Percentiles rank a stretch among this genome's conserved stretches.
Evolutionary conservation across 805 yeast genomes (phyloP).

Genomic region (Ascoidea tarda): DNA sequence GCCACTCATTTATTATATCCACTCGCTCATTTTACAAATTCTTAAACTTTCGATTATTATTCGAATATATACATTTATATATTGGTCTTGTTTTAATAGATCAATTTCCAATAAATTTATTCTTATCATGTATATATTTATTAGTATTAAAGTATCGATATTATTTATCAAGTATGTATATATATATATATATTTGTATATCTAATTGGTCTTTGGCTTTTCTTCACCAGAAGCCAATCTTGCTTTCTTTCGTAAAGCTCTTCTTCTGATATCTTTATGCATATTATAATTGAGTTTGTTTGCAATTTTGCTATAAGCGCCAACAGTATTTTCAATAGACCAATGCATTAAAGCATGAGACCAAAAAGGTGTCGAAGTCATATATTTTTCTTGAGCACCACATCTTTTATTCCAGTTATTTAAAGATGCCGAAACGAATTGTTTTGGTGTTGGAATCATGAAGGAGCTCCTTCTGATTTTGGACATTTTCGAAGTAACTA

Average conservation of each 20-base stretch:
- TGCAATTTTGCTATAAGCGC: slow-evolving; percentile 64
- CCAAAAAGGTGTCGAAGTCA: slow-evolving; percentile 85
- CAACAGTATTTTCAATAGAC: slow-evolving; percentile 62
- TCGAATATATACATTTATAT: too few species aligned
- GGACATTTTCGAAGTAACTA: slow-evolving; percentile 93
- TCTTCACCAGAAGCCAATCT: not conserved
- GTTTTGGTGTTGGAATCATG: slow-evolving; percentile 68
- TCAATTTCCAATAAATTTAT: too few species aligned
- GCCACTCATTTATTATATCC: too few species aligned
- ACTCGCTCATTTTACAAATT: too few species aligned
- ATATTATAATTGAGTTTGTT: slow-evolving; percentile 53
- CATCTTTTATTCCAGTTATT: slow-evolving; percentile 63
- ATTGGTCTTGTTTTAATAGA: too few species aligned
- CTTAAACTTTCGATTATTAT: too few species aligned
- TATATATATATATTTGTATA: too few species aligned
- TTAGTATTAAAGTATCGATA: too few species aligned
- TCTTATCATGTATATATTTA: too few species aligned
- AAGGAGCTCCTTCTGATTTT: slow-evolving; percentile 69
- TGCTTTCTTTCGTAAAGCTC: slow-evolving; percentile 58
- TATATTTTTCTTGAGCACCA: slow-evolving; percentile 88
- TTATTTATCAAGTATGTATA: too few species aligned
- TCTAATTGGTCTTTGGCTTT: not conserved
- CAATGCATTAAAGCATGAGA: slow-evolving; percentile 88
- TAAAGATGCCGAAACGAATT: slow-evolving; percentile 65
- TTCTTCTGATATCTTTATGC: slow-evolving; percentile 67